A percentile compares a stretch with the other conserved stretches of the same genome.
Evolutionary conservation across 148 eudicot species (phyloP).

Genomic region (Chenopodium suecicum): DNA sequence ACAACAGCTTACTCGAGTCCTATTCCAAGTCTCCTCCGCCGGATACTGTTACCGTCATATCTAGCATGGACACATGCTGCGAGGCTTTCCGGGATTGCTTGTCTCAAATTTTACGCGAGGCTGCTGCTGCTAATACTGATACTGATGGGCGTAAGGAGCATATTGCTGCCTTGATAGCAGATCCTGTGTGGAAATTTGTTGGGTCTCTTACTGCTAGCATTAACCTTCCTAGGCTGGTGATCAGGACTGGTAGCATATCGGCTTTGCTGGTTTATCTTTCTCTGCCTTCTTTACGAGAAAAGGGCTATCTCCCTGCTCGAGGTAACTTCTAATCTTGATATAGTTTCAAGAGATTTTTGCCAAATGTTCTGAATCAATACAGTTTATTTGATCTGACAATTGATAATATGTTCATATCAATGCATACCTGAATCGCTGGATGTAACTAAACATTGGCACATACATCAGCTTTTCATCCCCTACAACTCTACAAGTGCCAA

Average conservation of each 20-base stretch:
- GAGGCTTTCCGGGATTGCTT: slow-evolving; percentile 31
- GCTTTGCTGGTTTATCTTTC: slow-evolving; percentile 30
- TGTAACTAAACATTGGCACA: too few relatives aligned
- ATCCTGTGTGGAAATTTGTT: slow-evolving; percentile 27
- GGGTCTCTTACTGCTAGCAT: slow-evolving; percentile 22
- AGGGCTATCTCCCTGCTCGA: slow-evolving; percentile 37
- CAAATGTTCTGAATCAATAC: too few relatives aligned
- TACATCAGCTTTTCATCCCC: too few relatives aligned
- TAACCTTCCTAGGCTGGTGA: slow-evolving; percentile 34
- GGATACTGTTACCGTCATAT: slow-evolving; percentile 8
- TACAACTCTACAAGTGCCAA: too few relatives aligned
- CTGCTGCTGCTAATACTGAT: neutral
- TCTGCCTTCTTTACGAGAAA: slow-evolving; percentile 23
- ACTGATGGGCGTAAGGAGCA: slow-evolving; percentile 1
- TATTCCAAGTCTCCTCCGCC: neutral
- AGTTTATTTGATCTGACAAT: too few relatives aligned
- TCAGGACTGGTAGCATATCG: slow-evolving; percentile 32
- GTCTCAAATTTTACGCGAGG: slow-evolving; percentile 11
- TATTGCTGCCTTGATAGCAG: slow-evolving; percentile 35
- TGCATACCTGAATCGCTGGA: too few relatives aligned
- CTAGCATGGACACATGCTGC: slow-evolving; percentile 18
- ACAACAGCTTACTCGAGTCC: slow-evolving; percentile 10
- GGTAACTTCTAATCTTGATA: slow-evolving; percentile 18
- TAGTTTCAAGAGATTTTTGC: neutral
- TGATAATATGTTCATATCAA: too few relatives aligned